Conservation (phyloP, 371 early-diverging fungal genomes). For the Catenaria anguillulae region DNA sequence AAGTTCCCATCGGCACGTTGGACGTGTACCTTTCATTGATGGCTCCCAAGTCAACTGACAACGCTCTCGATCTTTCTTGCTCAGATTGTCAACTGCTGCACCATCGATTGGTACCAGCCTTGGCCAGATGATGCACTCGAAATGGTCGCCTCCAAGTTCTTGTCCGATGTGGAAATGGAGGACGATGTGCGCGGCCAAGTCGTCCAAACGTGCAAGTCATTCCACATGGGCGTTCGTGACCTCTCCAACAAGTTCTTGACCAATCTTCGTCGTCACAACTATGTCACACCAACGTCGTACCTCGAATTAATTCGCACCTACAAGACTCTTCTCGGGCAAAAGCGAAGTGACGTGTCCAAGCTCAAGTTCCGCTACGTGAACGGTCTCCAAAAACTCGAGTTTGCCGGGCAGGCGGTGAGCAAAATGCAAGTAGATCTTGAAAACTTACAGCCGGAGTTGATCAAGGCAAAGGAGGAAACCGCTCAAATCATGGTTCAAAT, state of each 20-base stretch:
- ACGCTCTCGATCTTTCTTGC: too few relatives aligned
- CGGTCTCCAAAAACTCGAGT: slow-evolving; percentile 39
- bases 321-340: slow-evolving; percentile 32
- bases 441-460: slow-evolving; percentile 39
- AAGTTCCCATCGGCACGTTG: slow-evolving; percentile 39
- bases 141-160: slow-evolving; percentile 33
- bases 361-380: slow-evolving; percentile 34
- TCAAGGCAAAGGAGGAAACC: slow-evolving; percentile 37
- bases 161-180: slow-evolving; percentile 30
- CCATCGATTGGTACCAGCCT: slow-evolving; percentile 45
- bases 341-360: slow-evolving; percentile 31
- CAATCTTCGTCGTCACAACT: slow-evolving; percentile 33
- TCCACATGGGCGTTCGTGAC: slow-evolving; percentile 28
- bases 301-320: slow-evolving; percentile 34
- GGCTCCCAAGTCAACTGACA: too few relatives aligned
- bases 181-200: slow-evolving; percentile 15
- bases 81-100: slow-evolving; percentile 36
- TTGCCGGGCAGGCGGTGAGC: slow-evolving; percentile 38
- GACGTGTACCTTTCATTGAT: too few relatives aligned
- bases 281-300: slow-evolving; percentile 40
- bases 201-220: slow-evolving; percentile 30
- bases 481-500: slow-evolving; percentile 39
- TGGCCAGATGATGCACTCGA: slow-evolving; percentile 46
- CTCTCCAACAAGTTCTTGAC: slow-evolving; percentile 29
- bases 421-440: slow-evolving; percentile 38